Evolutionary conservation across 495 filamentous ascomycete species (phyloP), one percentile per base, ranked within the genome.

Genomic region (Physcia stellaris): DNA sequence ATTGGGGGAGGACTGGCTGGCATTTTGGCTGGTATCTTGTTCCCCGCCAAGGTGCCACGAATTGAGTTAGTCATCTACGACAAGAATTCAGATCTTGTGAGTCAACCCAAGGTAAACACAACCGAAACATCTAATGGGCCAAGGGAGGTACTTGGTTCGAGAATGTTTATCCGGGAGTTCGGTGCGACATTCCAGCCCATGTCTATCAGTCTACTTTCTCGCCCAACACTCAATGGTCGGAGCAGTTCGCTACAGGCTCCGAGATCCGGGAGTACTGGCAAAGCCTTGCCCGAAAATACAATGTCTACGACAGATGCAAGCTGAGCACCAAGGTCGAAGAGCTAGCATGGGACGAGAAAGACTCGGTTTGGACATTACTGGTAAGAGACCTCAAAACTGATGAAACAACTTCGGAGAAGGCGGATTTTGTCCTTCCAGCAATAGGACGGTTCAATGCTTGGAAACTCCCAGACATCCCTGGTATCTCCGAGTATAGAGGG

Each of bases 181-280:
- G 66, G 29, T 76, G 71, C 42, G 79, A 83, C 54, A 73, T 81
- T n/a, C 77, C 77, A 5, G 64, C 80, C 2, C 77, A 84, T 59
- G 71, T 71, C 11, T 84, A 84, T 50, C 76, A 80, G 49, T 70
- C 70, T 2, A 69, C 66, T 15, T 83, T 82, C 47, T 61, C 63
- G 10, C 75, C 77, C 2, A 82, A 81, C 41, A 64, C 65, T 0
- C 61, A 78, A 49, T 84, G 80, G 79, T 66, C 64, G 0, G 65
- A 76, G 44, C 65, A 77, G 39, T 83, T 76, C 41, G 73, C 79
- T 2, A 64, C 70, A 23, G 75, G 75, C 0, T 52, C 52, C 10
- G 79, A 85, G 49, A 83, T 85, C 28, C 58, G 66, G 22, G 64
- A 68, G 13, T 85, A 83, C 46, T 78, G 75, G 67, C 66, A 79